Percentiles rank a stretch among this genome's conserved stretches.
phyloP scores from a whole-genome alignment of 768 basidiomycete species.

The Phylloporus arenicola region DNA sequence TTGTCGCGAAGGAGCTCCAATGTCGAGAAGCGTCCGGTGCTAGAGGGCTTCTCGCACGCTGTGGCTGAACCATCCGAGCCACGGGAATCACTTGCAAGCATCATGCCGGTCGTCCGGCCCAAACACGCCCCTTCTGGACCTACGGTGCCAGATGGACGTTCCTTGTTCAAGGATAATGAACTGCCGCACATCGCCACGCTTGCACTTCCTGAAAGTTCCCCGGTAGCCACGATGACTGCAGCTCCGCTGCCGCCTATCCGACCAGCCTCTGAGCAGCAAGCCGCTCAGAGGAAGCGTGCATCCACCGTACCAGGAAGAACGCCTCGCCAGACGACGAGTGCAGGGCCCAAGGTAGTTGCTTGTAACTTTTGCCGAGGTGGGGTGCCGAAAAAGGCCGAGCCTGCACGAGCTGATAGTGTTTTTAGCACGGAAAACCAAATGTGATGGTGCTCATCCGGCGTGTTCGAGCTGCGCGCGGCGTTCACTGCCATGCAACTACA shows the following conservation, averaged over 20 bases:
- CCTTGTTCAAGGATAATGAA: conserved; percentile 55
- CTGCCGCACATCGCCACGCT: conserved; percentile 70
- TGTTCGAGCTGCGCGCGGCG: conserved; percentile 81
- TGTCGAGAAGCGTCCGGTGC: conserved; percentile 31
- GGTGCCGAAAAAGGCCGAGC: conserved; percentile 20
- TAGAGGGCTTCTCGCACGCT: conserved; percentile 28
- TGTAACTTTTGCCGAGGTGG: conserved; percentile 86
- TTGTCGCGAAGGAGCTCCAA: conserved; percentile 34
- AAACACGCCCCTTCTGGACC: conserved; percentile 25
- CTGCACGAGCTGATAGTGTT: conserved; percentile 3
- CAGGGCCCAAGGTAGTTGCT: conserved; percentile 81
- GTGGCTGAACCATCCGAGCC: conserved; percentile 37
- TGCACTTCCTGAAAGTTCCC: conserved; percentile 52
- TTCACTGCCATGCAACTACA: conserved; percentile 73
- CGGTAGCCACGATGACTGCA: conserved; percentile 54
- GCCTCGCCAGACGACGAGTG: conserved; percentile 53
- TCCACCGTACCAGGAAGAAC: conserved; percentile 63
- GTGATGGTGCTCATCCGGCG: conserved; percentile 80
- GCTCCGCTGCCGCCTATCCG: conserved; percentile 59
- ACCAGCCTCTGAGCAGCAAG: conserved; percentile 62
- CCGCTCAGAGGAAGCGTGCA: conserved; percentile 63
- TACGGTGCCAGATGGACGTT: conserved; percentile 32
- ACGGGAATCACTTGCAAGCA: conserved; percentile 38
- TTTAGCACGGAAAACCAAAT: conserved; percentile 82
- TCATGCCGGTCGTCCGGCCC: conserved; percentile 32